These are phyloP conservation scores for Jaltomata sinuosa DNA, from an alignment of 257 asterid species.

Conservation along the genomic window DNA sequence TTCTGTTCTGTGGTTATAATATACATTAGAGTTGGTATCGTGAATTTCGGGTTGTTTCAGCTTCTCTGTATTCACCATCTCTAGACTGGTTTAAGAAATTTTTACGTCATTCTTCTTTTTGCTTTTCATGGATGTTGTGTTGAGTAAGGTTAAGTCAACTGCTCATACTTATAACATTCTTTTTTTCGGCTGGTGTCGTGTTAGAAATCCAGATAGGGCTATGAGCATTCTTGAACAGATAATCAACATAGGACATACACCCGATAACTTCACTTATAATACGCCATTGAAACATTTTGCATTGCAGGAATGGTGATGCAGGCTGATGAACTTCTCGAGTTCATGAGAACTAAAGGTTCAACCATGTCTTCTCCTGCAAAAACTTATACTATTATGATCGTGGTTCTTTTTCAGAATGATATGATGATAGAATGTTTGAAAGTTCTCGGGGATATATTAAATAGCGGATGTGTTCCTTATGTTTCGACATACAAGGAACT, in stretches of 20 bases:
- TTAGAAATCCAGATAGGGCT: conserved; percentile 62
- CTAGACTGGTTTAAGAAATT: too few relatives aligned
- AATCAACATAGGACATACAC: conserved; percentile 60
- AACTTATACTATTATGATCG: conserved; percentile 66
- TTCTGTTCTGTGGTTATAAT: too few relatives aligned
- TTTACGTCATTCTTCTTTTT: too few relatives aligned
- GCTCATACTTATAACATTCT: conserved; percentile 69
- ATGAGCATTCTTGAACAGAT: conserved; percentile 68
- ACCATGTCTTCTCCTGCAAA: conserved; percentile 85
- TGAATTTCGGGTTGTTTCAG: too few relatives aligned
- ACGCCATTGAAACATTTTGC: conserved; percentile 89
- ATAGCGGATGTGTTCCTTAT: conserved; percentile 81
- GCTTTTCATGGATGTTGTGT: too few relatives aligned
- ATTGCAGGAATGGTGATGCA: conserved; percentile 74
- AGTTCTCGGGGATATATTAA: conserved; percentile 54
- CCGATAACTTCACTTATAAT: conserved; percentile 72
- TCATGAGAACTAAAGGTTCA: conserved; percentile 71
- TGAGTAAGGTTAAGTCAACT: conserved; percentile 56
- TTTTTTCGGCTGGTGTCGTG: conserved; percentile 93
- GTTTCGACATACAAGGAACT: conserved; percentile 82
- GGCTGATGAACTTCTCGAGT: conserved; percentile 63
- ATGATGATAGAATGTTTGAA: conserved; percentile 58
- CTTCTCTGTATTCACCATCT: too few relatives aligned
- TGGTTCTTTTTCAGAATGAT: conserved; percentile 60
- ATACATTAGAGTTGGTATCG: too few relatives aligned